Evolutionary conservation across 208 protist species (phyloP), one percentile per base, ranked within the genome.

Genomic region (Perkinsela sp.): DNA sequence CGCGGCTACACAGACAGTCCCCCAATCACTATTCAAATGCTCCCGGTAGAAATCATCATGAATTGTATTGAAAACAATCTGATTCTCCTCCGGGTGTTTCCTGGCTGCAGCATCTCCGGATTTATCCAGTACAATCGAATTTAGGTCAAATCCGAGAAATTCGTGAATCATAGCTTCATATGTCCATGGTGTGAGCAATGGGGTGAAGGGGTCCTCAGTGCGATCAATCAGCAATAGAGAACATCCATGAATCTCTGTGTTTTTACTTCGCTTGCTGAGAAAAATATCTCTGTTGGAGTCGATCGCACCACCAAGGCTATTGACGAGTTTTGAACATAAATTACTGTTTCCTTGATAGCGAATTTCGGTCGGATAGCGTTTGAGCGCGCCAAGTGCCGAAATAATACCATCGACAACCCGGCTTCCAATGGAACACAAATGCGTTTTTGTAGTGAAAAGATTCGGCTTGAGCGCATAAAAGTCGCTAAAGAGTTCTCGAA

Each of bases 91-190:
- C n/a, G n/a, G 30, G 29, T 31, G 13, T 69, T 2, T 22, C 29
- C 29, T 22, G 6, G 16, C 22, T 6, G 13, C 15, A 6, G 13
- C 29, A 6, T 29, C 13, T 16, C 22, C 28, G 48, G 74, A 76
- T 68, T 87, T 80, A 71, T 90, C 79, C 48, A 90, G 74, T 1
- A 77, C 79, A 1, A 90, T 77, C 69, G 91, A 83, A 28, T 96
- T 94, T 67, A 93, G 88, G 32, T 88, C 71, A 68, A 98, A 95
- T 30, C 87, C 86, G 29, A 98, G 76, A 32, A 96, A 77, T 76
- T 98, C 94, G 75, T 97, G 92, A 66, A 98, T 87, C 95, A 98
- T 97, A 2, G 96, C 90, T 78, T 98, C 93, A 78, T 98, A 98
- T 16, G 94, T 97, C 95, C 96, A 98, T 72, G 96, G 93, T 69